phyloP scores from a whole-genome alignment of 106 monocot genomes.

The Cymbidium sinense region DNA sequence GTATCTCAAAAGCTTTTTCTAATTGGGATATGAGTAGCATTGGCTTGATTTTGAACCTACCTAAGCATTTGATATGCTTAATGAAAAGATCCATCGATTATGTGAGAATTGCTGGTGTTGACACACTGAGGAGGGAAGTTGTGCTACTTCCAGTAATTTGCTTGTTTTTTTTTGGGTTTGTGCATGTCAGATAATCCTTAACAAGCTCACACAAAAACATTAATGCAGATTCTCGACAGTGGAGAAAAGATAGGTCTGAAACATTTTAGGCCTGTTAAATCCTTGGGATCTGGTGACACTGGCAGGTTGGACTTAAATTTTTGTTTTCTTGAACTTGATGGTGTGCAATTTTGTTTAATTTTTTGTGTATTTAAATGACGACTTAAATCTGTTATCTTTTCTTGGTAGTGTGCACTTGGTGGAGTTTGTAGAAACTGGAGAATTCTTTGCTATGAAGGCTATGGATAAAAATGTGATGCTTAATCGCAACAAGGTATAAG shows the following conservation, averaged over 20 bases:
- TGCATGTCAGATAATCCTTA: not conserved
- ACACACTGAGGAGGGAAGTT: not conserved
- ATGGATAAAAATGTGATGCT: slow-evolving; percentile 98
- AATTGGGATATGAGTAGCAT: not conserved
- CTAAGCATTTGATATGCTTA: not conserved
- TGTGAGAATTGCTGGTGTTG: slow-evolving; percentile 2
- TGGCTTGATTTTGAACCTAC: not conserved
- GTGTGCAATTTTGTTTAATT: not conserved
- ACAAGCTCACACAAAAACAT: not conserved
- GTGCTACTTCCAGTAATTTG: not conserved
- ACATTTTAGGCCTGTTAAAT: slow-evolving; percentile 84
- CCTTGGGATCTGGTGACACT: slow-evolving; percentile 96
- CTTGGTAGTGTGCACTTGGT: slow-evolving; percentile 88
- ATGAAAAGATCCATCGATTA: not conserved
- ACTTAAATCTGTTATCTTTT: slow-evolving; percentile 5
- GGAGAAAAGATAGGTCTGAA: slow-evolving; percentile 70
- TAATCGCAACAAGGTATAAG: slow-evolving; percentile 89
- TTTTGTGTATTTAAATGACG: not conserved
- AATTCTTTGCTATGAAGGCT: slow-evolving; percentile 93
- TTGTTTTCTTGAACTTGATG: not conserved
- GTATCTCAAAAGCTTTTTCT: not conserved
- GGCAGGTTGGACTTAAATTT: slow-evolving; percentile 51
- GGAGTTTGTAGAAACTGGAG: slow-evolving; percentile 76
- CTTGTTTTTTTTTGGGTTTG: not conserved
- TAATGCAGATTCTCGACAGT: slow-evolving; percentile 57